Percentiles rank a stretch among this genome's conserved stretches.
These are phyloP conservation scores for Microdochium trichocladiopsis DNA, from an alignment of 2,329 filamentous ascomycete genomes.

Conservation along the genomic window DNA sequence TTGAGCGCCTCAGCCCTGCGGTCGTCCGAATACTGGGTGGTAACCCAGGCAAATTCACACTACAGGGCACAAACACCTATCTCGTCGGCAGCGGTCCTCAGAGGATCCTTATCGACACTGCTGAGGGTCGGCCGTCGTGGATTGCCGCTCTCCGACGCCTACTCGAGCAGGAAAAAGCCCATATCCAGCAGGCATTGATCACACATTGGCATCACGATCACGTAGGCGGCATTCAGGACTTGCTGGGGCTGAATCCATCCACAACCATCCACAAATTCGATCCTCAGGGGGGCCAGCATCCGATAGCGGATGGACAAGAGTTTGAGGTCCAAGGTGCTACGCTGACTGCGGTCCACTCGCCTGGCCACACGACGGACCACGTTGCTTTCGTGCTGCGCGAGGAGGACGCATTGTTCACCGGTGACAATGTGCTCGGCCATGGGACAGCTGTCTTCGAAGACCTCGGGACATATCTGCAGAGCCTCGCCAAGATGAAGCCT, in stretches of 20 bases:
- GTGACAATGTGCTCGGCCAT: slow-evolving; percentile 82
- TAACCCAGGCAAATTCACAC: slow-evolving; percentile 77
- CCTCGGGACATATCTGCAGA: slow-evolving; percentile 59
- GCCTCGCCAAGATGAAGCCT: slow-evolving; percentile 60
- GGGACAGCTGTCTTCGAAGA: slow-evolving; percentile 84
- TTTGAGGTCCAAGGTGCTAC: slow-evolving; percentile 40
- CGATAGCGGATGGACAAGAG: slow-evolving; percentile 48
- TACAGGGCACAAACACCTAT: slow-evolving; percentile 90
- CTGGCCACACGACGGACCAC: slow-evolving; percentile 75
- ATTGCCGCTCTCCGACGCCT: slow-evolving; percentile 54
- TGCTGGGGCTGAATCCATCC: slow-evolving; percentile 56
- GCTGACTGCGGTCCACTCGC: slow-evolving; percentile 31
- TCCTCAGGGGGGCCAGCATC: slow-evolving; percentile 41
- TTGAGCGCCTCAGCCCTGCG: slow-evolving; percentile 69
- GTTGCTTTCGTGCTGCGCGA: slow-evolving; percentile 71
- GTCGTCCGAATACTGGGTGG: slow-evolving; percentile 82
- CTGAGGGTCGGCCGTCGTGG: slow-evolving; percentile 75
- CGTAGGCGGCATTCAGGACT: slow-evolving; percentile 64
- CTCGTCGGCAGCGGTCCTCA: slow-evolving; percentile 68
- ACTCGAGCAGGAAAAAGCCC: slow-evolving; percentile 60
- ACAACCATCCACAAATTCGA: slow-evolving; percentile 61
- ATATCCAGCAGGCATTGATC: slow-evolving; percentile 63
- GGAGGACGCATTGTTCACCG: slow-evolving; percentile 80
- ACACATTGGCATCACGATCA: slow-evolving; percentile 96
- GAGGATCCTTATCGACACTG: slow-evolving; percentile 84